phyloP scores from a whole-genome alignment of 208 protist species.

The Trypanosoma conorhini region DNA sequence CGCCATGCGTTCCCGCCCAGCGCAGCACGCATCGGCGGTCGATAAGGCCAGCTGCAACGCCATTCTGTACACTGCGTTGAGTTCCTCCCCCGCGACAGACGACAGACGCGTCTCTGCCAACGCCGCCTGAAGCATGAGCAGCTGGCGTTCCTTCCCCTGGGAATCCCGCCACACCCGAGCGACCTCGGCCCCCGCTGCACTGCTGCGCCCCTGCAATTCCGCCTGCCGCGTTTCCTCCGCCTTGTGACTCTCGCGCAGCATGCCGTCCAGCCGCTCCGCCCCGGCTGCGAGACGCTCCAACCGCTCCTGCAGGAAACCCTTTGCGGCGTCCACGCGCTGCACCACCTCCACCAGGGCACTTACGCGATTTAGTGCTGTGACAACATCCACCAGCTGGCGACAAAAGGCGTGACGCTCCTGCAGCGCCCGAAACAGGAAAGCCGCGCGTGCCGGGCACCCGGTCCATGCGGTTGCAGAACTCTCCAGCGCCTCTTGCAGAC shows the following conservation, averaged over 20 bases:
- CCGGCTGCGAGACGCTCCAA: conserved; percentile 1
- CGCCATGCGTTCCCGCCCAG: background rate
- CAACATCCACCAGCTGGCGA: conserved; percentile 22
- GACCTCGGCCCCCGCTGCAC: background rate
- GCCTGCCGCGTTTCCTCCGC: background rate
- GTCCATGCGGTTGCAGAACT: conserved; percentile 38
- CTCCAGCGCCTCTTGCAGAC: conserved; percentile 32
- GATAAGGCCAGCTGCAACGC: conserved; percentile 14
- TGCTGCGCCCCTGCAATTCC: background rate
- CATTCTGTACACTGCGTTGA: conserved; percentile 5
- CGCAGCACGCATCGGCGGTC: conserved; percentile 2
- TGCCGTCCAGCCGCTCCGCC: conserved; percentile 1
- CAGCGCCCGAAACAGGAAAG: conserved; percentile 44
- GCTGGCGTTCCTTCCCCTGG: conserved; percentile 1
- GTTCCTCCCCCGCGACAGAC: background rate
- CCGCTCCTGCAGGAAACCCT: background rate
- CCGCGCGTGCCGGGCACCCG: conserved; percentile 41
- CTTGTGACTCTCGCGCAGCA: background rate
- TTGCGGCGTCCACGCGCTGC: conserved; percentile 11
- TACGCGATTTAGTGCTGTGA: conserved; percentile 11
- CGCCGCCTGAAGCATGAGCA: background rate
- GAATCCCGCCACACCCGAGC: background rate
- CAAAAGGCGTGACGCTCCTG: conserved; percentile 39
- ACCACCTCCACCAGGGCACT: conserved; percentile 21
- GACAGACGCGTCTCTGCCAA: background rate